phyloP scores from a whole-genome alignment of 2,329 filamentous ascomycete genomes.

The Lachnellula cervina region DNA sequence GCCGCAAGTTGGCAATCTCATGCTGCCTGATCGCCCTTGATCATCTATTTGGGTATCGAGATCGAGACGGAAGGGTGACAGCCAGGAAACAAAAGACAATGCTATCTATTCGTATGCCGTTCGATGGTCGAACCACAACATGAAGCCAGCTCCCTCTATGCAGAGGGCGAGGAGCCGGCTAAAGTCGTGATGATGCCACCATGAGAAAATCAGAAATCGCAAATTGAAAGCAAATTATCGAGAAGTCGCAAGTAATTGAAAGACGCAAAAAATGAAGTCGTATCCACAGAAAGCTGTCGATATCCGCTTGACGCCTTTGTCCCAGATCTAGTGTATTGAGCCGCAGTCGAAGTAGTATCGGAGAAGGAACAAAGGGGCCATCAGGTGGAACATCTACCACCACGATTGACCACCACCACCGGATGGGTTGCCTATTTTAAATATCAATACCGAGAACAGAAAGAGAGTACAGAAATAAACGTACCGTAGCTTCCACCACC shows the following conservation, averaged over 20 bases:
- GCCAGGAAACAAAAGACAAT: constrained; percentile 33
- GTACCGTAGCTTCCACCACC: constrained; percentile 46
- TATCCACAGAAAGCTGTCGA: constrained; percentile 21
- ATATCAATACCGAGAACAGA: background rate
- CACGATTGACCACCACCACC: constrained; percentile 46
- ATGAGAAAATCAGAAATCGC: constrained; percentile 30
- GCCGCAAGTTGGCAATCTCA: constrained; percentile 28
- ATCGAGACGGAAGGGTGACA: constrained; percentile 22
- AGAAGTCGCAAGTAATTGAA: constrained; percentile 13
- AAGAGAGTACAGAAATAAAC: background rate
- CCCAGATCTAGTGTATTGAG: constrained; percentile 20
- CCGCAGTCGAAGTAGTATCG: constrained; percentile 13
- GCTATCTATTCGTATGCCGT: constrained; percentile 36
- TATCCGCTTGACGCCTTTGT: constrained; percentile 26
- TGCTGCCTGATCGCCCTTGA: constrained; percentile 31
- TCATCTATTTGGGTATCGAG: constrained; percentile 32
- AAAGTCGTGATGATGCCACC: constrained; percentile 24
- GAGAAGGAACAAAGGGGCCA: constrained; percentile 23
- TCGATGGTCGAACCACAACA: constrained; percentile 28
- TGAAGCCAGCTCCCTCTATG: constrained; percentile 22
- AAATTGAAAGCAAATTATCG: constrained; percentile 20
- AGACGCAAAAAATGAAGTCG: constrained; percentile 9
- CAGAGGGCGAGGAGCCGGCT: constrained; percentile 25
- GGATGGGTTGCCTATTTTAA: constrained; percentile 44
- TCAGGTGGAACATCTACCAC: constrained; percentile 42